These are phyloP conservation scores for Oldenlandia corymbosa DNA, from an alignment of 257 asterid genomes.

Conservation along the genomic window DNA sequence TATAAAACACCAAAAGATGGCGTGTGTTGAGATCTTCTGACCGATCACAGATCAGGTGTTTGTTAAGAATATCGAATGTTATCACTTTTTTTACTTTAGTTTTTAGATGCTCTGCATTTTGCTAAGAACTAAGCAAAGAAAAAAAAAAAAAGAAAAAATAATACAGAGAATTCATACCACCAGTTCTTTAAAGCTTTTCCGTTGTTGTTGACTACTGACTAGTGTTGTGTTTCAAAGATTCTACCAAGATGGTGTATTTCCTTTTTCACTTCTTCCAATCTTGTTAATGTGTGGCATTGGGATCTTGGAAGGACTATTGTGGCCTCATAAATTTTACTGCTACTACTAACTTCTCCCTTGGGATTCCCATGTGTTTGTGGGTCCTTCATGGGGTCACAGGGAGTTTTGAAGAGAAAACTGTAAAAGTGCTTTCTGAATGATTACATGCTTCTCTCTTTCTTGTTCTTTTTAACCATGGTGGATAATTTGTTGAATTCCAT, in stretches of 20 bases:
- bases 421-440: slow-evolving; percentile 3
- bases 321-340: slow-evolving; percentile 17
- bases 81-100: not conserved
- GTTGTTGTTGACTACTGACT: slow-evolving; percentile 14
- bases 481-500: slow-evolving; percentile 16
- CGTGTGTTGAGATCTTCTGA: slow-evolving; percentile 4
- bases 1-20: slow-evolving; percentile 8
- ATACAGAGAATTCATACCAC: too few species aligned
- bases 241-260: slow-evolving; percentile 2
- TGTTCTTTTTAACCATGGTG: slow-evolving; percentile 4
- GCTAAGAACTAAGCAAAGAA: not conserved
- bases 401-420: slow-evolving; percentile 6
- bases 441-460: not conserved
- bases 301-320: slow-evolving; percentile 16
- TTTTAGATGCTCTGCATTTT: slow-evolving; percentile 2
- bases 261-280: slow-evolving; percentile 7
- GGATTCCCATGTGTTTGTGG: slow-evolving; percentile 23
- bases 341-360: slow-evolving; percentile 9
- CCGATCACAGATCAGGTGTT: slow-evolving; percentile 9
- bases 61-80: slow-evolving; percentile 9
- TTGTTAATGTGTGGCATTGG: slow-evolving; percentile 2
- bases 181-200: slow-evolving; percentile 4
- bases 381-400: slow-evolving; percentile 9
- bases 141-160: not conserved
- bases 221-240: slow-evolving; percentile 13